These are phyloP conservation scores for Meyerozyma sp. DNA, from an alignment of 1,139 yeast species.

Conservation along the genomic window DNA sequence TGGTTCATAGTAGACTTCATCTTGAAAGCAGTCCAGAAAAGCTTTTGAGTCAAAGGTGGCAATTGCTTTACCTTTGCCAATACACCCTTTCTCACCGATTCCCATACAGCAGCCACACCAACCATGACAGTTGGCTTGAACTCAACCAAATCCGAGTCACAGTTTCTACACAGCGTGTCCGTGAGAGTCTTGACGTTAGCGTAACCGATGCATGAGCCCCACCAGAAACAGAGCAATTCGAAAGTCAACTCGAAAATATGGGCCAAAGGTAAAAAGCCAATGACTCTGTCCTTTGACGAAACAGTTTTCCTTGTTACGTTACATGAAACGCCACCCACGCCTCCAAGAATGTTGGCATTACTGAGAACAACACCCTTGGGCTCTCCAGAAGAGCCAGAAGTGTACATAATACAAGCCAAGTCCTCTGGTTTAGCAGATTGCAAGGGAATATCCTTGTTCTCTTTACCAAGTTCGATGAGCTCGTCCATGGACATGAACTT, in stretches of 20 bases:
- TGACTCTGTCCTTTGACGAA: constrained; percentile 56
- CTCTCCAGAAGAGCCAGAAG: constrained; percentile 96
- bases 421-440: constrained; percentile 67
- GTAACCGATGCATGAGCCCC: constrained; percentile 91
- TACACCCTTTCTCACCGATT: constrained; percentile 89
- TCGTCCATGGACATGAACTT: constrained; percentile 63
- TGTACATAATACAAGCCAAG: constrained; percentile 90
- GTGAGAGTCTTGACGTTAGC: constrained; percentile 91
- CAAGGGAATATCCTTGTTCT: constrained; percentile 27
- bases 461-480: constrained; percentile 57
- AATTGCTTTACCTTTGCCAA: constrained; percentile 64
- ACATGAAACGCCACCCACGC: constrained; percentile 74
- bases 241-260: constrained; percentile 92
- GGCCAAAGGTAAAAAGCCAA: constrained; percentile 91
- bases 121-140: constrained; percentile 93
- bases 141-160: constrained; percentile 82
- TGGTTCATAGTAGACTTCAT: constrained; percentile 60
- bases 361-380: constrained; percentile 95
- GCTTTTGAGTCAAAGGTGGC: constrained; percentile 64
- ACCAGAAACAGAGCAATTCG: constrained; percentile 72
- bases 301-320: constrained; percentile 55
- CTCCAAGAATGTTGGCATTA: constrained; percentile 75
- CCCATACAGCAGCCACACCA: constrained; percentile 99
- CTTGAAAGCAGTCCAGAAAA: constrained; percentile 86
- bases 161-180: constrained; percentile 74